Base-by-base conservation (phyloP, 176 grass and related monocot genomes). In the Phoenix dactylifera region DNA sequence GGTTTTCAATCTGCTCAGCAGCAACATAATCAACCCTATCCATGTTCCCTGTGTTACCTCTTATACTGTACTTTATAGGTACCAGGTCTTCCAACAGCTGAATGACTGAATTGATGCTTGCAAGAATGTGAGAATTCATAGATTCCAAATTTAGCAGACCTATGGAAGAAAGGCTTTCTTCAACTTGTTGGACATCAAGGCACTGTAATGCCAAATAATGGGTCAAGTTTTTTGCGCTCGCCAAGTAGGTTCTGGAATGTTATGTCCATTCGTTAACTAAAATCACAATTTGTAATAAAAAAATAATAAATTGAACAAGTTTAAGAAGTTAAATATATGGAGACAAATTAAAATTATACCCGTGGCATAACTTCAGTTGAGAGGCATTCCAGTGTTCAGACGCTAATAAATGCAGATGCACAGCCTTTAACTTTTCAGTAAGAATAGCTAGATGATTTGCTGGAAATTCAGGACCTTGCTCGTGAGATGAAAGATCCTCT, bases 311-410 rank as follows among this genome's bases (percentile, higher is more conserved):
- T 3, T 14, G 35, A 44, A 44, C 9, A 44, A 44, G 35, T 30
- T 30, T 6, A 3, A 44, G 35, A 44, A 44, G 1, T 14, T 0
- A 44, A 44, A 44, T 14, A 14, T 44, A 14, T 0, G 2, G 35
- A 44, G 35, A 14, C 35, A 44, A 44, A 44, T 14, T 44, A 44
- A 44, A 28, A 53, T 22, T 30, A 1, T 49, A 71, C 68, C 68
- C 59, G 23, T 71, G 22, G 48, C 68, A 71, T n/a, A 60, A 51
- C 22, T 71, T 52, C 22, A 60, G 48, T 50, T 2, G 57, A 60
- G 68, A 71, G n/a, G 68, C 56, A 60, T 71, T 71, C 68, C 68
- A 71, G 6, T 71, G 68, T 52, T 71, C 68, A 28, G 68, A 58
- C 52, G 68, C 57, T 25, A 71, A 51, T 60, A 71, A 24, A 30